Base-by-base conservation (phyloP, 2,329 filamentous ascomycete genomes). In the Sarocladium strictum region DNA sequence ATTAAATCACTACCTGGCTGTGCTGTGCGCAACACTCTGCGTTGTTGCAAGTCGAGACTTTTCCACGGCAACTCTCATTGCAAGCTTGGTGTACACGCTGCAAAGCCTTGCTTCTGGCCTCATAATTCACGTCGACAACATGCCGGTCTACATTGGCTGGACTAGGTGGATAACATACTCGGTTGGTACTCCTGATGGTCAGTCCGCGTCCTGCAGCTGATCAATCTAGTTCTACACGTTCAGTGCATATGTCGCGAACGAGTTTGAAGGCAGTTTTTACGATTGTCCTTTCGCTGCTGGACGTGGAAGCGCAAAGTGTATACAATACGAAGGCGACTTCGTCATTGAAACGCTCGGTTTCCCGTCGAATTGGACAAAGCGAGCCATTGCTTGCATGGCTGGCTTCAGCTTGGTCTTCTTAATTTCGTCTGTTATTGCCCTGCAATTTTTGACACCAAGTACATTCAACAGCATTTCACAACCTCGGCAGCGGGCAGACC, bases 81-180 rank as follows among this genome's bases (percentile, higher is more conserved):
- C 81, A 9, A 91, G 91, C 60, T 69, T 90, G 45, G 79, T 76
- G 0, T 91, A 85, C 60, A 91, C 87, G 0, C 59, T 91, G 21
- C 88, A 92, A 63, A 86, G 80, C 1, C 82, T 90, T 72, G 83
- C 84, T 0, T 89, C 86, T 58, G 88, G 87, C 1, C 90, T 85
- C 65, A 90, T 92, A 59, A 81, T 91, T 10, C 87, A 91, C 64
- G 76, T 78, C 10, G 82, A 87, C 54, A 83, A 84, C 6, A 87
- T 92, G 2, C 86, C 87, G 0, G 74, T 90, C 1, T 91, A 90
- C 61, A 80, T 90, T 15, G 76, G 86, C 55, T 92, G 88, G 88
- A 72, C 87, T 1, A 90, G 90, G 64, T 87, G 82, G 73, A 76
- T 77, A 24, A 78, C 81, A 1, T 85, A 84, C 58, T 76, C 78